A percentile compares a stretch with the other conserved stretches of the same genome.
These are phyloP conservation scores for Cryptosporidium baileyi DNA, from an alignment of 169 alveolate genomes.

Conservation along the genomic window DNA sequence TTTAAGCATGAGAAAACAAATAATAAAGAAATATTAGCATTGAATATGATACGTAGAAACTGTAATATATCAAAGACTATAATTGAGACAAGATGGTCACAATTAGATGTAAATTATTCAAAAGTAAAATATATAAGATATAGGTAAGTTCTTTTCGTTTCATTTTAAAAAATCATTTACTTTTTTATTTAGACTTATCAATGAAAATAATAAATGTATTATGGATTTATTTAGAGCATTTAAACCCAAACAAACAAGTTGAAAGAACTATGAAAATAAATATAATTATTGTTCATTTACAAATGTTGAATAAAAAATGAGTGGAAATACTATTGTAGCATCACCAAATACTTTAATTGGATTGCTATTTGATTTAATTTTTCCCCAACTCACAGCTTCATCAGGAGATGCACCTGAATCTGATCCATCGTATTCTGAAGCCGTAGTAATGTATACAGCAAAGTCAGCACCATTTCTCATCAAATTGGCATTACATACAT, in stretches of 20 bases:
- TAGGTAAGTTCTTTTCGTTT: slow-evolving; percentile 9
- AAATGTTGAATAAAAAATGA: slow-evolving; percentile 72
- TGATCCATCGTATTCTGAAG: slow-evolving; percentile 97
- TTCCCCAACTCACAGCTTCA: slow-evolving; percentile 99
- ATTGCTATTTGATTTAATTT: slow-evolving; percentile 90
- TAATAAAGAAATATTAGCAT: background rate
- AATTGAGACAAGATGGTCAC: slow-evolving; percentile 65
- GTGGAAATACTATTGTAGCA: slow-evolving; percentile 93
- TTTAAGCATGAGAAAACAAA: slow-evolving; percentile 41
- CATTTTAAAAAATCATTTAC: background rate
- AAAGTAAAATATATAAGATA: slow-evolving; percentile 49
- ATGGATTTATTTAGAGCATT: slow-evolving; percentile 59
- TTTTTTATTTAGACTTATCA: background rate
- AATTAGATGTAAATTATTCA: background rate
- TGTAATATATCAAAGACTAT: slow-evolving; percentile 3
- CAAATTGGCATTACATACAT: slow-evolving; percentile 97
- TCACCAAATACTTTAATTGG: slow-evolving; percentile 98
- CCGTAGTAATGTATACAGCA: slow-evolving; percentile 97
- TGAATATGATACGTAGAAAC: slow-evolving; percentile 9
- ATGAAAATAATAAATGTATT: background rate
- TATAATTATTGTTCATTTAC: background rate
- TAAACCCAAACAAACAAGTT: slow-evolving; percentile 19
- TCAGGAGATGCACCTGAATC: slow-evolving; percentile 99
- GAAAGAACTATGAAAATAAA: too few relatives aligned
- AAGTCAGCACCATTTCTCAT: slow-evolving; percentile 99